Percentiles rank a stretch among this genome's conserved stretches.
These are phyloP conservation scores for Xylariaceae sp. DNA, from an alignment of 2,329 filamentous ascomycete genomes.

Conservation along the genomic window DNA sequence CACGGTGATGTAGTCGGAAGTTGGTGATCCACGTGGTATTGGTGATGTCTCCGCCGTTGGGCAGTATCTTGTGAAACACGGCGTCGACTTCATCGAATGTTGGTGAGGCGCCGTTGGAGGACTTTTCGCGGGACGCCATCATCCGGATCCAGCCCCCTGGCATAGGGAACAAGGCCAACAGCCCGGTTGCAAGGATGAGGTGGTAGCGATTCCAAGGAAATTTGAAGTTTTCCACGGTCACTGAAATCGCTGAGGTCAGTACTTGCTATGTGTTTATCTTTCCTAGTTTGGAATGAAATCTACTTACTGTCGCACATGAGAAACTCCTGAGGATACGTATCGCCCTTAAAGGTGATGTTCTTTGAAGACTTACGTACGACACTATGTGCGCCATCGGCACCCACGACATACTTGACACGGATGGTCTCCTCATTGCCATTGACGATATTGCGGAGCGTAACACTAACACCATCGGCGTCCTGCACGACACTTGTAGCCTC, in stretches of 20 bases:
- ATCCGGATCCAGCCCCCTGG: slow-evolving; percentile 34
- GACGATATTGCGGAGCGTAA: background rate
- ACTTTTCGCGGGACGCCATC: slow-evolving; percentile 28
- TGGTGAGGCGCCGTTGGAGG: slow-evolving; percentile 12
- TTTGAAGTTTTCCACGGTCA: slow-evolving; percentile 1
- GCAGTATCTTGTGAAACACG: slow-evolving; percentile 31
- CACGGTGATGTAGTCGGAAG: slow-evolving; percentile 53
- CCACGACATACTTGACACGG: slow-evolving; percentile 46
- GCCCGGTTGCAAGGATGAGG: slow-evolving; percentile 36
- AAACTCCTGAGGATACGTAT: slow-evolving; percentile 50
- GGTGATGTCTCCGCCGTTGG: slow-evolving; percentile 31
- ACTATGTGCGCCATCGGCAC: slow-evolving; percentile 53
- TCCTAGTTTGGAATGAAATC: too few species aligned
- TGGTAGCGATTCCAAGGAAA: slow-evolving; percentile 8
- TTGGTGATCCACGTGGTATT: slow-evolving; percentile 48
- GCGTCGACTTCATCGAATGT: slow-evolving; percentile 40
- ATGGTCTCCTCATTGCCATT: slow-evolving; percentile 19
- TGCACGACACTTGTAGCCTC: slow-evolving; percentile 25
- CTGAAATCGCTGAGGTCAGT: background rate
- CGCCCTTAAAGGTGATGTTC: slow-evolving; percentile 48
- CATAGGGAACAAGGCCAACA: slow-evolving; percentile 44
- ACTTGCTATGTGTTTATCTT: too few species aligned
- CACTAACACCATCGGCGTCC: slow-evolving; percentile 20
- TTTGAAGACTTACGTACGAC: slow-evolving; percentile 45
- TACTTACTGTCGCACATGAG: slow-evolving; percentile 34